Evolutionary conservation across 768 basidiomycete genomes (phyloP).

Genomic region (Tylopilus felleus): DNA sequence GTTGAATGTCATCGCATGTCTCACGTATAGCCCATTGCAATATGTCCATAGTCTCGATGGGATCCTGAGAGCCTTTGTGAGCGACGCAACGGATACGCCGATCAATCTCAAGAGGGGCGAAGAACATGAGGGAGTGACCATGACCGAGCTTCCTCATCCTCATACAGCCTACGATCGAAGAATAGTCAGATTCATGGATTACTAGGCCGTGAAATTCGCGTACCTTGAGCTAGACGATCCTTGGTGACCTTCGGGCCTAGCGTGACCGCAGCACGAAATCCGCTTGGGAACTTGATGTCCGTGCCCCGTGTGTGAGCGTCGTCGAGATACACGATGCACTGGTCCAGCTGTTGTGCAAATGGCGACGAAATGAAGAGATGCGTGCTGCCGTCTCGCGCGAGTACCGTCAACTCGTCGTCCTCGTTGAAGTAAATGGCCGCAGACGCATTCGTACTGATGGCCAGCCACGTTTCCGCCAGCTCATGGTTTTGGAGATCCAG

Average conservation of each 20-base stretch:
- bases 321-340: slow-evolving; percentile 37
- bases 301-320: slow-evolving; percentile 41
- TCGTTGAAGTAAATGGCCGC: slow-evolving; percentile 41
- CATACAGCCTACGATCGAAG: slow-evolving; percentile 39
- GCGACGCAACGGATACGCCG: slow-evolving; percentile 31
- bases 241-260: slow-evolving; percentile 38
- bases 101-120: slow-evolving; percentile 41
- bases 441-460: slow-evolving; percentile 4
- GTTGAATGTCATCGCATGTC: slow-evolving; percentile 43
- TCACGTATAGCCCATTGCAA: slow-evolving; percentile 44
- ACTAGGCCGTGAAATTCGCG: not conserved
- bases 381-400: slow-evolving; percentile 12
- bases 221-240: slow-evolving; percentile 36
- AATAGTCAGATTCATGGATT: not conserved
- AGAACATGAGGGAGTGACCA: slow-evolving; percentile 45
- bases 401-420: slow-evolving; percentile 3
- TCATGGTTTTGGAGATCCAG: slow-evolving; percentile 45
- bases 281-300: slow-evolving; percentile 35
- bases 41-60: slow-evolving; percentile 32
- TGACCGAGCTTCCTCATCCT: slow-evolving; percentile 46
- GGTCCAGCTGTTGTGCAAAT: slow-evolving; percentile 33
- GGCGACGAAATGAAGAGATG: slow-evolving; percentile 33
- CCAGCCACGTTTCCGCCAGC: slow-evolving; percentile 42
- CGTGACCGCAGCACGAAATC: slow-evolving; percentile 37
- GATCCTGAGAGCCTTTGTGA: slow-evolving; percentile 3